Base-by-base conservation (phyloP, 2,329 filamentous ascomycete species). In the Hypoxylon sp. region DNA sequence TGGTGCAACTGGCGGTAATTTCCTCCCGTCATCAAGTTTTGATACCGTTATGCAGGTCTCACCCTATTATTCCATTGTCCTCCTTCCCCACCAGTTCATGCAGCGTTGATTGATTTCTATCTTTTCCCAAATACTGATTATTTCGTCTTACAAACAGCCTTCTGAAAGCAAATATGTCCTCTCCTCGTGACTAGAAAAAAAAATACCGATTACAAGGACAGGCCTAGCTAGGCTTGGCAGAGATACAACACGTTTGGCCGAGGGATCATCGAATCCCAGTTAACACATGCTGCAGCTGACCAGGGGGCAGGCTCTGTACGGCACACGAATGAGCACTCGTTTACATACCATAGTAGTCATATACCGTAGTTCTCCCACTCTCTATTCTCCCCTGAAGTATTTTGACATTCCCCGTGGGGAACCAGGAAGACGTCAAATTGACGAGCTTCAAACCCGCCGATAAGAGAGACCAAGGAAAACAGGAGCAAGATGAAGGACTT, bases 201-300 rank as follows among this genome's bases (percentile, higher is more conserved):
- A 11, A 44, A 44, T 44, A 44, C 33, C 50, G 4, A 14, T 22
- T n/a, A 19, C 22, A 24, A 48, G 19, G 51, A 22, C 39, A 47
- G 24, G 5, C 33, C 29, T 24, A 3, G 37, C 24, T 29, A 37
- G 26, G 39, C n/a, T 26, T 59, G n/a, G 37, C 35, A 44, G 33
- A 22, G 19, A 22, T 22, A 22, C 19, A 22, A 63, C 17, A 64
- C 13, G 47, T 50, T 44, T 47, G 55, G 19, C 46, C 59, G n/a
- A 57, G 59, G 65, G 59, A 66, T 66, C 50, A 26, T 22, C n/a
- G 14, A 57, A 70, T 69, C 67, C 67, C 17, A 51, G 63, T 67
- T 33, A 14, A 55, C 33, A 26, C 59, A 67, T 61, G 55, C 54
- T 69, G 63, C 44, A 53, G 29, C 19, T 59, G 22, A 35, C 8